Evolutionary conservation across 176 grass and related monocot species (phyloP).

Genomic region (Dactylis glomerata): DNA sequence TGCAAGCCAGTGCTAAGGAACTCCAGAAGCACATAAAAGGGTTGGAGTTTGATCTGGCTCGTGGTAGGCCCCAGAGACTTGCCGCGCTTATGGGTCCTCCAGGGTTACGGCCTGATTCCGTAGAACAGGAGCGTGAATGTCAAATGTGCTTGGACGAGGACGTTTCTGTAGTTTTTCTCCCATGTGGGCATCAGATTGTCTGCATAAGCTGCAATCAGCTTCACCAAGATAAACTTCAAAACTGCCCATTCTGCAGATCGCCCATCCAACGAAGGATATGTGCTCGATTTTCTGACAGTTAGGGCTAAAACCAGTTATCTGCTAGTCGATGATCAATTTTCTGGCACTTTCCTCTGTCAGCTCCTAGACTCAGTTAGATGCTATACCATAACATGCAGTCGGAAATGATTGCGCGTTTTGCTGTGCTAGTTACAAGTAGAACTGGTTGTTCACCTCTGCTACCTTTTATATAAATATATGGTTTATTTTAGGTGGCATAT

Average conservation of each 20-base stretch:
- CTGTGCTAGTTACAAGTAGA: not conserved
- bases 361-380: not conserved
- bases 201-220: constrained; percentile 46
- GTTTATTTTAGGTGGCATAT: not conserved
- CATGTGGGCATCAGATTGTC: constrained; percentile 51
- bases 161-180: constrained; percentile 56
- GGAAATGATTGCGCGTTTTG: not conserved
- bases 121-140: constrained; percentile 50
- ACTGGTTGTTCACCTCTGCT: not conserved
- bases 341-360: not conserved
- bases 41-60: constrained; percentile 7
- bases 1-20: constrained; percentile 34
- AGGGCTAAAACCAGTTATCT: not conserved
- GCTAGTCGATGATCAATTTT: not conserved
- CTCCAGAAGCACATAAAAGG: constrained; percentile 29
- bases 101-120: constrained; percentile 18
- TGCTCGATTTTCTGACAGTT: constrained; percentile 33
- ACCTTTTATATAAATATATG: not conserved
- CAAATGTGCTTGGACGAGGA: constrained; percentile 54
- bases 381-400: not conserved
- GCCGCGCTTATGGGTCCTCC: constrained; percentile 11
- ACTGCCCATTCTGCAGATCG: constrained; percentile 53
- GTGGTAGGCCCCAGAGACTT: not conserved
- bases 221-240: constrained; percentile 34
- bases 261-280: constrained; percentile 38